These are phyloP conservation scores for Wickerhamiella kurtzmanii DNA, from an alignment of 805 yeast species.

Conservation along the genomic window DNA sequence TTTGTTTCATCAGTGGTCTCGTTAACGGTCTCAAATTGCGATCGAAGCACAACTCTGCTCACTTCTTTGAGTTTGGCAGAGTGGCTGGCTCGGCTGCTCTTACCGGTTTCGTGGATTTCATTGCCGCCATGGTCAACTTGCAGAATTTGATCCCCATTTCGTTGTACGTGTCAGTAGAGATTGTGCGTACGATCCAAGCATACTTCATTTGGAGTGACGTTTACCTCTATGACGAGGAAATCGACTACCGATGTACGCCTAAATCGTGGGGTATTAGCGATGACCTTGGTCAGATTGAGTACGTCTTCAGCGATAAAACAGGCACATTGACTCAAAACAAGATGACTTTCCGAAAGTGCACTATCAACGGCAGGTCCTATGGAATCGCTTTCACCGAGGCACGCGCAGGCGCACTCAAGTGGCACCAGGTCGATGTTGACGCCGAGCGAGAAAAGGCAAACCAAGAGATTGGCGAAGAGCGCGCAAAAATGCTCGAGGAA, in stretches of 20 bases:
- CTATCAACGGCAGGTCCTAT: slow-evolving; percentile 52
- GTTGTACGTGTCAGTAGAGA: slow-evolving; percentile 63
- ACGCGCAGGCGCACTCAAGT: slow-evolving; percentile 52
- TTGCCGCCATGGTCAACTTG: slow-evolving; percentile 58
- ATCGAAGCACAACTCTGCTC: slow-evolving; percentile 32
- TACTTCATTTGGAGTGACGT: slow-evolving; percentile 59
- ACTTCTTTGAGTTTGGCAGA: slow-evolving; percentile 48
- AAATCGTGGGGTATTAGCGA: slow-evolving; percentile 76
- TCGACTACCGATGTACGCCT: slow-evolving; percentile 68
- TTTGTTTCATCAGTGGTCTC: slow-evolving; percentile 58
- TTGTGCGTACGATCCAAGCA: slow-evolving; percentile 65
- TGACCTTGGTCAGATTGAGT: slow-evolving; percentile 74
- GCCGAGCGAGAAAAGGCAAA: slow-evolving; percentile 34
- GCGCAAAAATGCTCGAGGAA: slow-evolving; percentile 34
- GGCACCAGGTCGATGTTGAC: slow-evolving; percentile 44
- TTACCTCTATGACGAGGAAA: slow-evolving; percentile 51
- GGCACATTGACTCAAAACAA: slow-evolving; percentile 75
- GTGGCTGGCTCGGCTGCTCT: slow-evolving; percentile 45
- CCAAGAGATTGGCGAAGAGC: slow-evolving; percentile 32
- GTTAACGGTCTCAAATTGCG: slow-evolving; percentile 54
- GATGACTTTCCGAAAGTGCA: slow-evolving; percentile 70
- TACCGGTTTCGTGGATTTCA: slow-evolving; percentile 55
- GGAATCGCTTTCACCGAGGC: slow-evolving; percentile 74
- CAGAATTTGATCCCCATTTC: slow-evolving; percentile 74
- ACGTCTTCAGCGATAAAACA: slow-evolving; percentile 69